Evolutionary conservation across 768 basidiomycete genomes (phyloP).

Genomic region (Sarcodon sp.): DNA sequence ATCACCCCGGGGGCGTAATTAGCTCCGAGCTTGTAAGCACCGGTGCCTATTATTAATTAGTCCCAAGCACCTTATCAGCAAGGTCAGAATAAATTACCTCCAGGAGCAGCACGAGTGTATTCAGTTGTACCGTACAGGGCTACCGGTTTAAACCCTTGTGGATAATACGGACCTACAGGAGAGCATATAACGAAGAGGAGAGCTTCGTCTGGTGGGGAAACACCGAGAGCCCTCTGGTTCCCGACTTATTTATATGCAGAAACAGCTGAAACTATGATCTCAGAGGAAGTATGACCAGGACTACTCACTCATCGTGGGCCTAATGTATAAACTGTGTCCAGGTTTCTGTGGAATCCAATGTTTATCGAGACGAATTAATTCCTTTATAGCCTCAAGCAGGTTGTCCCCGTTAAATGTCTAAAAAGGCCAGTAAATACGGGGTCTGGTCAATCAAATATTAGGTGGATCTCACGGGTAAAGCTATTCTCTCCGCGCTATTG

Average conservation of each 20-base stretch:
- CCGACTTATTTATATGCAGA: conserved; percentile 38
- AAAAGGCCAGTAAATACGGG: neutral
- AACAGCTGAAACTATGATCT: conserved; percentile 12
- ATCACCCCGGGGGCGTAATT: conserved; percentile 86
- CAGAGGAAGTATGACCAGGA: neutral
- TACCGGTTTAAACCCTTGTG: conserved; percentile 82
- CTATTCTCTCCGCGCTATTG: conserved; percentile 63
- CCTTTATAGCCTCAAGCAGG: conserved; percentile 70
- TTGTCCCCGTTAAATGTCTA: conserved; percentile 72
- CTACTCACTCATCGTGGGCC: conserved; percentile 53
- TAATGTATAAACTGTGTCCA: conserved; percentile 87
- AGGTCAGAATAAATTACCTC: conserved; percentile 16
- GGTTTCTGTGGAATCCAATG: conserved; percentile 86
- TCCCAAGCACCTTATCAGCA: too few relatives aligned
- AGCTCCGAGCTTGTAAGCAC: conserved; percentile 77
- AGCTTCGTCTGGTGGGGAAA: conserved; percentile 41
- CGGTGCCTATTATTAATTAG: conserved; percentile 40
- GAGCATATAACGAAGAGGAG: conserved; percentile 52
- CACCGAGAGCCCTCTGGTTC: conserved; percentile 42
- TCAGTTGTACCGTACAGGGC: conserved; percentile 58
- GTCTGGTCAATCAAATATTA: neutral
- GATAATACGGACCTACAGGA: conserved; percentile 69
- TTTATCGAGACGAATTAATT: conserved; percentile 71
- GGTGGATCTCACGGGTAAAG: conserved; percentile 44
- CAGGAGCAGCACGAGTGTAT: conserved; percentile 33